Conservation (phyloP, 208 protist genomes). For the Lotmaria passim region DNA sequence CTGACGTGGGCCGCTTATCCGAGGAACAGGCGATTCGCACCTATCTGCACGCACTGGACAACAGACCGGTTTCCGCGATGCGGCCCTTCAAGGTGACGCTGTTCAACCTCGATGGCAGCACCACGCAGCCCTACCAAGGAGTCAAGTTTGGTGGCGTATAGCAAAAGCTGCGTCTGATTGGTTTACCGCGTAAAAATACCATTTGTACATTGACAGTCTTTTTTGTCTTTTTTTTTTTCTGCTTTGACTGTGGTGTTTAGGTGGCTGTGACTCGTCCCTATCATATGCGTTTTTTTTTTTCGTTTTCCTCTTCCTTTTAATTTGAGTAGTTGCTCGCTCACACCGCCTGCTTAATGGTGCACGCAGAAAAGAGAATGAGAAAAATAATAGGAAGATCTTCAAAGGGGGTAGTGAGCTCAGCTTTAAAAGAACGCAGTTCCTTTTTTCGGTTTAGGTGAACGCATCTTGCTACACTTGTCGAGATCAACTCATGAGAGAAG, state of each 20-base stretch:
- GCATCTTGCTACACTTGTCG: too few species aligned
- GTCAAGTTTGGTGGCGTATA: constrained; percentile 87
- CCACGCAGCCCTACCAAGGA: constrained; percentile 79
- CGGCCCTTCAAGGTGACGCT: constrained; percentile 83
- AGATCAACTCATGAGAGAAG: too few species aligned
- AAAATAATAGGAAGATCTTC: too few species aligned
- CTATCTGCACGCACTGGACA: constrained; percentile 64
- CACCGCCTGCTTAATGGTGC: too few species aligned
- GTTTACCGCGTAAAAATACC: too few species aligned
- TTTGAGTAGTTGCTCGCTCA: too few species aligned
- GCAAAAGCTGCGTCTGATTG: background rate
- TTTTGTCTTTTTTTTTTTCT: background rate
- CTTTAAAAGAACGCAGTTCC: too few species aligned
- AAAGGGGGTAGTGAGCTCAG: too few species aligned
- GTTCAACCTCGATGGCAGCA: constrained; percentile 87
- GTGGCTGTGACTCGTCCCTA: background rate
- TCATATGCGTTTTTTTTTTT: background rate
- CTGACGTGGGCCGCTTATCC: constrained; percentile 66
- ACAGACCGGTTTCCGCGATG: constrained; percentile 59
- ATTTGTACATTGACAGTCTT: background rate
- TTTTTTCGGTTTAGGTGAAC: too few species aligned
- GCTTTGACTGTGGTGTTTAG: background rate
- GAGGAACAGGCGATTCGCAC: constrained; percentile 81
- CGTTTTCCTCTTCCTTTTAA: too few species aligned
- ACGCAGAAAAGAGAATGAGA: too few species aligned